Evolutionary conservation across 495 filamentous ascomycete species (phyloP), one percentile per base, ranked within the genome.

Genomic region (Penicillium cosmopolitanum): DNA sequence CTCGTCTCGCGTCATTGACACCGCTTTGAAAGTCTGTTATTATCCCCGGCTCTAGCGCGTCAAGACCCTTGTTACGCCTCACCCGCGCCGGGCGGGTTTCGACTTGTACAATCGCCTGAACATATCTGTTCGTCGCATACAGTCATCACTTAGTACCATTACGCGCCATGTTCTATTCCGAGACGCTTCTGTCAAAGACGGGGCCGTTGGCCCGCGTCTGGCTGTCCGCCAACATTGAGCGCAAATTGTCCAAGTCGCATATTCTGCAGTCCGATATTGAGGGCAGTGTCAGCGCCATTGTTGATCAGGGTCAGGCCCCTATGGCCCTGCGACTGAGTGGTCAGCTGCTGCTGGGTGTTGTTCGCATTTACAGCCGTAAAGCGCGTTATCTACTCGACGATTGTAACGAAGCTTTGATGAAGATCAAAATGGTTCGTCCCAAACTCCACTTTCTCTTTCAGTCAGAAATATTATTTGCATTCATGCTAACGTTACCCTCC

Each of bases 191-290:
- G 60, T 93, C 92, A 55, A 95, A 96, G 86, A 96, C 92, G 51
- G 95, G 96, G 82, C 93, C 95, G 66, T 73, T 98, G 82, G 96
- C 95, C 71, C 91, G 93, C 68, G 95, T 97, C 76, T 98, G 95
- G 95, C 85, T 98, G 60, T 96, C 94, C 28, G 92, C 93, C 77
- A 98, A 98, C 77, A 77, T 97, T 65, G 94, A 98, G 84, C 92
- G 92, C 82, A 98, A 97, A 75, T 85, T 98, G 43, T 92, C 93
- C 58, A 98, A 98, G 74, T 91, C 89, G 55, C 91, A 97, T 66
- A 92, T 98, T 58, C 72, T 98, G 58, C 90, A 96, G 68, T 91
- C 92, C 38, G 93, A 96, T 67, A 89, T 98, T 63, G 89, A 93
- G 66, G 90, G 89, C 70, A 96, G 93, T 70, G 92, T 98, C 64